Evolutionary conservation across 73 alveolate genomes (phyloP), one percentile per base, ranked within the genome.

Genomic region (Tetrahymena borealis): DNA sequence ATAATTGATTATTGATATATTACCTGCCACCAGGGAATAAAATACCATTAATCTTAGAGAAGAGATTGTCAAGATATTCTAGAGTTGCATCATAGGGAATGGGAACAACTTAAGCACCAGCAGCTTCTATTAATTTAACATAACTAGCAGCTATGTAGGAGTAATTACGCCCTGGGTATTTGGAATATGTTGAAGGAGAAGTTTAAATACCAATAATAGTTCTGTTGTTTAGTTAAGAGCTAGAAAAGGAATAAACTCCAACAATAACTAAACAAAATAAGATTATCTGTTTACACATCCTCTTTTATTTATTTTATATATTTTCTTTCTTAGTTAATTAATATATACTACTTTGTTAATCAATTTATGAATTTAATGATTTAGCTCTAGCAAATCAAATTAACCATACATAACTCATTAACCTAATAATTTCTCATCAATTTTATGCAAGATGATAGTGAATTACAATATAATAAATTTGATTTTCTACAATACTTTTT

Each of bases 81-180:
- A 39, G 33, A 41, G 94, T 36, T 39, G 91, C 96, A 33, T 77
- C 92, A 40, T 90, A 91, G 15, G 91, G 94, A 39, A 96, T 90
- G 4, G 98, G 98, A n/a, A 96, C 95, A 24, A 94, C 98, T 91
- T 96, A 36, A 28, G 97, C 97, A 4, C 98, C 98, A 33, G 97
- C 96, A 20, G 92, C 90, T 78, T 93, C 95, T 13, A 95, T 28
- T 78, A 90, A 94, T 78, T 95, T 94, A 6, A 96, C 98, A 94
- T 95, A 96, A 31, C 95, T 39, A n/a, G 95, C 91, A 90, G 94
- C 91, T 38, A 96, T 90, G 91, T 94, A 96, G 2, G 94, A 91
- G 90, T 92, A 92, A 39, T 77, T 78, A 15, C 20, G 77, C 35
- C 39, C 38, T 36, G 37, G 38, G 33, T 78, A 92, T 37, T 92